Evolutionary conservation across 164 flowering plant species (phyloP), one percentile per base, ranked within the genome.

Genomic region (Hamamelis virginiana): DNA sequence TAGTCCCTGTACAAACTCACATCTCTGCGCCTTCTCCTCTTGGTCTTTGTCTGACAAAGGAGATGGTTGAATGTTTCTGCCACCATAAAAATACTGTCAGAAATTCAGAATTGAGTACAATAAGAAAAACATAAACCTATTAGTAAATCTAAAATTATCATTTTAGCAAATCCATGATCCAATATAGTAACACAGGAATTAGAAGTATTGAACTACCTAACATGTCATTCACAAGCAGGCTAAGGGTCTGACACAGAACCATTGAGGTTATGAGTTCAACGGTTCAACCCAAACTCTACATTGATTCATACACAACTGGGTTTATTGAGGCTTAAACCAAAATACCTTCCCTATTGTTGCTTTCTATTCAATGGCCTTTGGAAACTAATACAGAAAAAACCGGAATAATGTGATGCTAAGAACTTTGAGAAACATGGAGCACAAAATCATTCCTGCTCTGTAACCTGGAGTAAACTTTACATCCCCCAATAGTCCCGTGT

Each of bases 1-100:
- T 48, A 91, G 80, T 59, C 83, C 90, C 70, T 77, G 91, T 48
- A 83, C 84, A 75, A 91, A 93, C 66, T 86, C 79, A 64, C 87
- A 73, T 65, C 85, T 85, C 68, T 64, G 77, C 21, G 86, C 78
- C 83, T 70, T 86, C 85, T 91, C 93, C 65, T 77, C 71, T 21
- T 80, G 81, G 57, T 86, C 87, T 74, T 78, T 74, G 62, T 80
- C 84, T 19, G 88, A 77, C 22, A 85, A 63, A 15, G 87, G 69
- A 47, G 72, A 46, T 19, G 65, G 64, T 13, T 71, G 70, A 51
- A 64, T 57, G 55, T 45, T 67, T 66, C 92, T 86, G 87, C 84
- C 57, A 70, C 27, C 44, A 70, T 14, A 70, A 33, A 63, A 59
- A n/a, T 68, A 5, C 21, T 66, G 41, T 27, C 47, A 16, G 12